These are phyloP conservation scores for Cordyceps sp. DNA, from an alignment of 2,329 filamentous ascomycete species.

Conservation along the genomic window DNA sequence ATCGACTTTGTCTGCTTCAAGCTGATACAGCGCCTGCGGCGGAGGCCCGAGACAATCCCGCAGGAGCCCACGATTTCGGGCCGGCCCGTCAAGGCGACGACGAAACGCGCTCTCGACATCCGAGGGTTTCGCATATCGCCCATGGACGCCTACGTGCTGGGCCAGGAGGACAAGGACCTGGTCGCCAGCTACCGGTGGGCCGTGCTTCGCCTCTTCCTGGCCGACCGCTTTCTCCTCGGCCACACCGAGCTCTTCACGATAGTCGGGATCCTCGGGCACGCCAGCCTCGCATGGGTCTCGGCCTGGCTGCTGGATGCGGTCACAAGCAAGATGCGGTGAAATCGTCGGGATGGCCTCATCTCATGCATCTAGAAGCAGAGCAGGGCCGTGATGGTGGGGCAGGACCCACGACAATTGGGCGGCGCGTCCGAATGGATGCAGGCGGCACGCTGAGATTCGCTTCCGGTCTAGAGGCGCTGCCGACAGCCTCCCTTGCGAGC, in stretches of 20 bases:
- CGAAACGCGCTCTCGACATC: slow-evolving; percentile 18
- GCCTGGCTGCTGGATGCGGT: background rate
- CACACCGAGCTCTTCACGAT: slow-evolving; percentile 12
- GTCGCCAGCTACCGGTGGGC: slow-evolving; percentile 18
- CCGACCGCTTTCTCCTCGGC: slow-evolving; percentile 23
- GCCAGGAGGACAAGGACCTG: slow-evolving; percentile 9
- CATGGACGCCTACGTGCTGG: slow-evolving; percentile 32
- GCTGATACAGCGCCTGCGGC: slow-evolving; percentile 25
- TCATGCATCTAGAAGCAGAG: background rate
- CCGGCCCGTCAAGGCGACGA: slow-evolving; percentile 4
- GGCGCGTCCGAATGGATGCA: too few relatives aligned
- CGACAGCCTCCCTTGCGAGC: too few relatives aligned
- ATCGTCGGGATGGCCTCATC: background rate
- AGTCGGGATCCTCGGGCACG: slow-evolving; percentile 9
- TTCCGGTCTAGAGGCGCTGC: too few relatives aligned
- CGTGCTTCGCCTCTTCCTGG: slow-evolving; percentile 25
- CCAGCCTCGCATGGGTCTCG: slow-evolving; percentile 3
- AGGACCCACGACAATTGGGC: too few relatives aligned
- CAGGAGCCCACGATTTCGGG: slow-evolving; percentile 24
- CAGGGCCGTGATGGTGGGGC: background rate
- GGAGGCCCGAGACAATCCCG: slow-evolving; percentile 21
- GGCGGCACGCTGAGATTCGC: too few relatives aligned
- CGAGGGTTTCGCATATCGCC: slow-evolving; percentile 29
- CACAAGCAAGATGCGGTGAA: background rate
- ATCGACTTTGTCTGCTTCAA: slow-evolving; percentile 25